phyloP scores from a whole-genome alignment of 208 protist species.

The Trypanosoma grayi region DNA sequence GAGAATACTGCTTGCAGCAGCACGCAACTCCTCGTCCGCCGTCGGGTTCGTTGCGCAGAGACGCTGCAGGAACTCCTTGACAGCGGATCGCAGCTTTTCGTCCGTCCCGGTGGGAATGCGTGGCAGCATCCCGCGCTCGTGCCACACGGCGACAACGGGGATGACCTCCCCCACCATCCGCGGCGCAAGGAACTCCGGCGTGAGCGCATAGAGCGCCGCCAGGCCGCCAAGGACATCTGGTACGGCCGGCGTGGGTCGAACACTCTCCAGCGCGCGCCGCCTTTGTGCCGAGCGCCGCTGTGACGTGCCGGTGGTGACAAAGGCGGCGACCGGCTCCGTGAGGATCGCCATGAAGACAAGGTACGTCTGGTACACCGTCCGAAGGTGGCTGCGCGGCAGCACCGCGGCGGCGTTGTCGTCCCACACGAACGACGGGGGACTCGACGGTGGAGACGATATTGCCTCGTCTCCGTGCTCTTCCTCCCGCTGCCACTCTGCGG shows the following conservation, averaged over 20 bases:
- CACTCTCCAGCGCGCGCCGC: constrained; percentile 48
- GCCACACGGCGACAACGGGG: constrained; percentile 68
- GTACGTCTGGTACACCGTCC: constrained; percentile 79
- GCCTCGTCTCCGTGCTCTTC: constrained; percentile 16
- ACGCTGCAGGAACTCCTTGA: constrained; percentile 25
- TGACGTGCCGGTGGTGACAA: constrained; percentile 30
- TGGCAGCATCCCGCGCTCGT: constrained; percentile 51
- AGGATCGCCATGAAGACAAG: constrained; percentile 70
- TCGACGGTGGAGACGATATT: constrained; percentile 1
- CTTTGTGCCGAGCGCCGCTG: constrained; percentile 38
- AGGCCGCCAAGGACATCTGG: constrained; percentile 51
- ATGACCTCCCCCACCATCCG: constrained; percentile 79
- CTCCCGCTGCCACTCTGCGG: constrained; percentile 36
- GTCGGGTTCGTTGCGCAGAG: constrained; percentile 12
- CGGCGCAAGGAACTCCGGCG: constrained; percentile 60
- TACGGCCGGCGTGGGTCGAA: constrained; percentile 51
- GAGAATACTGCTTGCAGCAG: too few relatives aligned
- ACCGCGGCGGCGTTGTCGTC: constrained; percentile 24
- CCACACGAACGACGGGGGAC: constrained; percentile 18
- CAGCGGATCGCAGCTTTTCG: constrained; percentile 39
- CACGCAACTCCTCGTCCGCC: constrained; percentile 2
- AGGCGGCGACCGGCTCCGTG: constrained; percentile 56
- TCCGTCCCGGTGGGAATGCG: constrained; percentile 80
- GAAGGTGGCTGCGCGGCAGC: constrained; percentile 73
- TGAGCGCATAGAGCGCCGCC: constrained; percentile 48